Percentiles rank a stretch among this genome's conserved stretches.
These are phyloP conservation scores for Apium graveolens DNA, from an alignment of 129 eudicot species.

Conservation along the genomic window DNA sequence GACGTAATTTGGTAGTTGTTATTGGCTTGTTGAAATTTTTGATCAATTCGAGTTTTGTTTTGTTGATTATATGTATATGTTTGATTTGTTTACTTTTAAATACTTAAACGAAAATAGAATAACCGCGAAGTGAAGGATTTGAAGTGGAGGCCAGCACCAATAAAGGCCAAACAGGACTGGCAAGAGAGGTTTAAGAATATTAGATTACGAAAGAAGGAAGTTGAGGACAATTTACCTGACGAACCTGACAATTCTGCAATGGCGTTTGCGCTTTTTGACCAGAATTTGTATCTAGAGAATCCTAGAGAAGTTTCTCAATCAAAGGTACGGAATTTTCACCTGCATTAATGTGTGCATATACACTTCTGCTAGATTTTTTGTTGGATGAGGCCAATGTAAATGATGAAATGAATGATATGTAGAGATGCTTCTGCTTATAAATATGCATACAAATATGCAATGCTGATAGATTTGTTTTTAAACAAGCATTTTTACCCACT, in stretches of 20 bases:
- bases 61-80: not conserved
- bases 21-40: not conserved
- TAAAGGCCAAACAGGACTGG: constrained; percentile 79
- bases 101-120: constrained; percentile 12
- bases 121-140: constrained; percentile 32
- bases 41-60: not conserved
- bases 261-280: constrained; percentile 61
- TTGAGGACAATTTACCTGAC: constrained; percentile 39
- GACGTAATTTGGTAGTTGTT: not conserved
- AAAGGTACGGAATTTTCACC: constrained; percentile 29
- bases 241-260: constrained; percentile 43
- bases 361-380: not conserved
- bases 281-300: constrained; percentile 36
- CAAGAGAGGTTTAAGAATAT: constrained; percentile 75
- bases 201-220: constrained; percentile 62
- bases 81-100: not conserved
- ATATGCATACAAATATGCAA: not conserved
- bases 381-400: not conserved
- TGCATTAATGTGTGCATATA: no score
- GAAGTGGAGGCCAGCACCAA: constrained; percentile 56
- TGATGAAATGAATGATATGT: not conserved
- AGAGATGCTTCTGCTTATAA: not conserved
- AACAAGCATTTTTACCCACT: not conserved
- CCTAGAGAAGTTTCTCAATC: constrained; percentile 30
- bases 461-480: not conserved